Percentiles rank a stretch among this genome's conserved stretches.
These are phyloP conservation scores for Blastobotrys robertii DNA, from an alignment of 805 yeast genomes.

Conservation along the genomic window DNA sequence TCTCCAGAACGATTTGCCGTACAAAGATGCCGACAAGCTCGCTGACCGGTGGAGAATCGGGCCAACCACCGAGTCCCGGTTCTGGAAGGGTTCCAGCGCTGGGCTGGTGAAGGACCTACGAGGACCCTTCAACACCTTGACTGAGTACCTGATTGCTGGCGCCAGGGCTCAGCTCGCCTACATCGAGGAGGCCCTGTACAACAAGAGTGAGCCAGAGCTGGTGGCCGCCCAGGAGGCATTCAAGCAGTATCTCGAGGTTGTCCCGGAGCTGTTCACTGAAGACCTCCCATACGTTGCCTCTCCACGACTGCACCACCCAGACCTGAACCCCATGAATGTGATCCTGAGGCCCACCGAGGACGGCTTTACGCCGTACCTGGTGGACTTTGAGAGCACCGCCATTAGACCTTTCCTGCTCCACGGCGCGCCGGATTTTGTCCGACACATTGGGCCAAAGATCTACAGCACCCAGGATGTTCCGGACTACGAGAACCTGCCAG, in stretches of 20 bases:
- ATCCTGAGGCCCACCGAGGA: conserved; percentile 35
- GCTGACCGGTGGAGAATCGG: conserved; percentile 80
- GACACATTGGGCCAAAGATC: conserved; percentile 82
- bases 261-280: conserved; percentile 46
- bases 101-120: conserved; percentile 38
- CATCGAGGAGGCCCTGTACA: conserved; percentile 43
- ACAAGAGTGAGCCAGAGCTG: conserved; percentile 30
- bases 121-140: conserved; percentile 77
- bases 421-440: conserved; percentile 72
- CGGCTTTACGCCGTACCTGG: conserved; percentile 34
- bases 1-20: conserved; percentile 36
- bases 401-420: conserved; percentile 77
- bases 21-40: conserved; percentile 50
- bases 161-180: conserved; percentile 60
- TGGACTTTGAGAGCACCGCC: conserved; percentile 76
- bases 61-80: conserved; percentile 72
- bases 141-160: conserved; percentile 52
- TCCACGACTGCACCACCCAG: conserved; percentile 72
- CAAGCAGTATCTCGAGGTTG: conserved; percentile 45
- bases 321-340: conserved; percentile 85
- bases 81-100: conserved; percentile 57
- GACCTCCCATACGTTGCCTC: conserved; percentile 45
- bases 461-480: conserved; percentile 71
- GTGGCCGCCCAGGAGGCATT: conserved; percentile 44
- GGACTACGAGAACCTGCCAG: conserved; percentile 55